Conservation (phyloP, 1,284 basidiomycete species). For the Cystobasidiaceae sp. region DNA sequence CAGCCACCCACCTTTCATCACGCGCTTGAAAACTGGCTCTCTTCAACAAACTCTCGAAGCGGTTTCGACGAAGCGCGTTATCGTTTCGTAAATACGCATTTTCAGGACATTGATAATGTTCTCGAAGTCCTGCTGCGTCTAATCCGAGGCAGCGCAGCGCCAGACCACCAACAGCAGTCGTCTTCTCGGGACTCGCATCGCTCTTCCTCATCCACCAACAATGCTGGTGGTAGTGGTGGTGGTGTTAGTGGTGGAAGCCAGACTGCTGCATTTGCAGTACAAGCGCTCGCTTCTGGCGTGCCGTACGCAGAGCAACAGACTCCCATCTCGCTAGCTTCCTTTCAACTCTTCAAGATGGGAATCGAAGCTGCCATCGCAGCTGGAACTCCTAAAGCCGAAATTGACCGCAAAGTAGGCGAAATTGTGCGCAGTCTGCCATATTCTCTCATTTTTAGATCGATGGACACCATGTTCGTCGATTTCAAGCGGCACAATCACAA, state of each 20-base stretch:
- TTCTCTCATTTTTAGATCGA: slow-evolving; percentile 27
- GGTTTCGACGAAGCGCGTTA: slow-evolving; percentile 70
- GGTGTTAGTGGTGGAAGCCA: slow-evolving; percentile 53
- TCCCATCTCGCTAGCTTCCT: slow-evolving; percentile 81
- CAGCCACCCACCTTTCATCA: slow-evolving; percentile 86
- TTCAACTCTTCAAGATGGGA: slow-evolving; percentile 79
- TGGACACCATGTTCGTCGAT: slow-evolving; percentile 35
- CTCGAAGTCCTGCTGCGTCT: slow-evolving; percentile 83
- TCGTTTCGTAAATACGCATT: slow-evolving; percentile 78
- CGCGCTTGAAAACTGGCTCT: slow-evolving; percentile 73
- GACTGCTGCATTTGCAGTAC: slow-evolving; percentile 32
- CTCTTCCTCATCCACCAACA: no score
- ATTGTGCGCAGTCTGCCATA: slow-evolving; percentile 76
- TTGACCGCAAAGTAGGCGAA: slow-evolving; percentile 74
- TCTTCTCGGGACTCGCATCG: no score
- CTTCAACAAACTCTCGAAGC: slow-evolving; percentile 65
- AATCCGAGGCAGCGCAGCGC: slow-evolving; percentile 66
- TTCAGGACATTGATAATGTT: slow-evolving; percentile 71
- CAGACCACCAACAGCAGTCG: no score
- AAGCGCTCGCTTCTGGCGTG: slow-evolving; percentile 58
- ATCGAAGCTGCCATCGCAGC: slow-evolving; percentile 72
- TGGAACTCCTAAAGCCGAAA: slow-evolving; percentile 60
- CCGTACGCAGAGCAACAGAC: slow-evolving; percentile 82
- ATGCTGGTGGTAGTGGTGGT: no score
- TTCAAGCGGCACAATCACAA: slow-evolving; percentile 22